Evolutionary conservation across 1,139 yeast genomes (phyloP), one percentile per base, ranked within the genome.

Genomic region (Kodamaea plutei): DNA sequence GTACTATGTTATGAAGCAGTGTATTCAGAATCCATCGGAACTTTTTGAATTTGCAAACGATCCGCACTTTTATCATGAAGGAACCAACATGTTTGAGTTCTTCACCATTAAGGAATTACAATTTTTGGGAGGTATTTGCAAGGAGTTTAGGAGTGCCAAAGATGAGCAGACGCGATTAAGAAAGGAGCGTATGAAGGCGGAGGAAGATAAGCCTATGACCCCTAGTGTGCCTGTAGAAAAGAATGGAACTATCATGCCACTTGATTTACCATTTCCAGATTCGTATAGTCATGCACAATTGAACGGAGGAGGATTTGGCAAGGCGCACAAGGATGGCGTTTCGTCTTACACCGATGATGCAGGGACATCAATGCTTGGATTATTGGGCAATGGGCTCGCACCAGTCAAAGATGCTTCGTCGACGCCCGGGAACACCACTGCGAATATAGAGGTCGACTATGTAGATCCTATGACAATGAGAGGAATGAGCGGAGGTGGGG

Each of bases 101-200:
- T 61, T 67, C 37, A 48, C 66, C 2, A 50, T 54, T 9, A 44
- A 52, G 10, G 74, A 67, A 34, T 48, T 68, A 18, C 55, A 59
- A 25, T 60, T 59, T 38, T 49, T 68, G 29, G 54, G 66, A 37
- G 54, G 55, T 32, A 48, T 68, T 31, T 61, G 68, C 38, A 69
- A 63, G 29, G 73, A 68, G 29, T 65, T 65, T 40, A 44, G 65
- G 29, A 39, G 47, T n/a, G 69, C 70, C 4, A 68, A 67, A 37
- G 60, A 56, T 21, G 56, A 53, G 30, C 65, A 56, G 36, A 45
- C 45, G 16, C 48, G 47, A 23, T 43, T 50, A 28, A 40, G 48
- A 15, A 40, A 33, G 8, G 39, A 35, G 9, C 19, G 33, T 21
- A 8, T 28, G 28, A 31, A 28, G 33, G 36, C 33, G 31, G 36